phyloP scores from a whole-genome alignment of 108 stramenopile genomes.

The Cylindrotheca closterium region DNA sequence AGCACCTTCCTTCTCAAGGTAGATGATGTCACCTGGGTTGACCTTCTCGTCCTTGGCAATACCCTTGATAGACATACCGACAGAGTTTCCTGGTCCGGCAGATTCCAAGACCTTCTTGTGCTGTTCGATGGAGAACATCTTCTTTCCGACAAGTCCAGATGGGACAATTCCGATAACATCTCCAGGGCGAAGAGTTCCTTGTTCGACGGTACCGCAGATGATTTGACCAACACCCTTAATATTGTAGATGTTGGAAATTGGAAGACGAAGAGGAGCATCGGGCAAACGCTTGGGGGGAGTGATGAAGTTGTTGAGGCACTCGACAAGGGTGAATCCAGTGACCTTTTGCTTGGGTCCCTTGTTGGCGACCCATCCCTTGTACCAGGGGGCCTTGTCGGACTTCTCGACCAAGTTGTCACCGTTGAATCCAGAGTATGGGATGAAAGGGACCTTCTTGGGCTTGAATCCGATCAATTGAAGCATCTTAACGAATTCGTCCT shows the following conservation, averaged over 20 bases:
- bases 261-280: conserved; percentile 63
- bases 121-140: conserved; percentile 80
- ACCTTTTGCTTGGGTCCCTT: conserved; percentile 52
- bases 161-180: conserved; percentile 69
- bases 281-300: conserved; percentile 56
- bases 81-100: conserved; percentile 75
- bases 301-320: conserved; percentile 75
- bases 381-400: conserved; percentile 71
- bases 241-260: conserved; percentile 81
- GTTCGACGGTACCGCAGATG: conserved; percentile 76
- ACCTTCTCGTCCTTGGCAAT: conserved; percentile 81
- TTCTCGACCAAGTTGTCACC: conserved; percentile 73
- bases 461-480: conserved; percentile 79
- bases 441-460: conserved; percentile 82
- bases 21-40: conserved; percentile 76
- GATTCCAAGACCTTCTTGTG: conserved; percentile 74
- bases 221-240: conserved; percentile 81
- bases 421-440: conserved; percentile 78
- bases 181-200: conserved; percentile 69
- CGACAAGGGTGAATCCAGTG: conserved; percentile 70
- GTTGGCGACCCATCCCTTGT: conserved; percentile 79
- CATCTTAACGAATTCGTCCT: conserved; percentile 82
- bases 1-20: conserved; percentile 68
- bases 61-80: conserved; percentile 83
- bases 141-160: conserved; percentile 63